These are phyloP conservation scores for Xenosphaeropsis pyriputrescens DNA, from an alignment of 2,329 filamentous ascomycete genomes.

Conservation along the genomic window DNA sequence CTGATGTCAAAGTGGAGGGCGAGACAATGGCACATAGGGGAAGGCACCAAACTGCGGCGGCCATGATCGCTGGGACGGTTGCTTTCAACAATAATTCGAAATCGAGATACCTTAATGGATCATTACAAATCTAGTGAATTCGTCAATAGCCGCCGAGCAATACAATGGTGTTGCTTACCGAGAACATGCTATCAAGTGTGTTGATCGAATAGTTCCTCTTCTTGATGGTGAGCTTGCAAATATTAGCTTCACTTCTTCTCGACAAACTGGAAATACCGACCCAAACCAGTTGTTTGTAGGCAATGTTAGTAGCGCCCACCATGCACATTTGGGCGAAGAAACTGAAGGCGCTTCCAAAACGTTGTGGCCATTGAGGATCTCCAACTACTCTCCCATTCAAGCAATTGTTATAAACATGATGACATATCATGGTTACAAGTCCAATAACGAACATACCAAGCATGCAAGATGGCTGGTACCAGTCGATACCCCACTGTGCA, in stretches of 20 bases:
- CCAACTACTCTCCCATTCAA: neutral
- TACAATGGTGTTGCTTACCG: no score
- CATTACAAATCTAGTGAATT: no score
- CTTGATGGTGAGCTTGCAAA: no score
- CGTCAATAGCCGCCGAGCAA: no score
- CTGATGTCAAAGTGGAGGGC: neutral
- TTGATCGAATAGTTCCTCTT: no score
- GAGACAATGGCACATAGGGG: neutral
- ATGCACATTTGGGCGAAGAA: neutral
- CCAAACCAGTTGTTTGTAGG: slow-evolving; percentile 1
- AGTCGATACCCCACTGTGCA: neutral
- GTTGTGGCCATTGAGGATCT: slow-evolving; percentile 1
- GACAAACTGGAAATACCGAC: neutral
- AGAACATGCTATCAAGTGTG: no score
- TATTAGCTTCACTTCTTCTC: no score
- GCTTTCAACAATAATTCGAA: neutral
- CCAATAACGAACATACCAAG: neutral
- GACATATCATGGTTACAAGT: neutral
- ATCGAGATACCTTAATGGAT: no score
- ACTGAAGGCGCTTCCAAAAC: neutral
- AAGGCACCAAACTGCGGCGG: neutral
- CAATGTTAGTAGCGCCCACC: neutral
- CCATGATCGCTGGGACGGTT: neutral
- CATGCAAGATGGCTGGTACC: neutral
- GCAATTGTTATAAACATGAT: neutral